A percentile compares a stretch with the other conserved stretches of the same genome.
phyloP scores from a whole-genome alignment of 495 filamentous ascomycete species.

The Aspergillus indologenus region DNA sequence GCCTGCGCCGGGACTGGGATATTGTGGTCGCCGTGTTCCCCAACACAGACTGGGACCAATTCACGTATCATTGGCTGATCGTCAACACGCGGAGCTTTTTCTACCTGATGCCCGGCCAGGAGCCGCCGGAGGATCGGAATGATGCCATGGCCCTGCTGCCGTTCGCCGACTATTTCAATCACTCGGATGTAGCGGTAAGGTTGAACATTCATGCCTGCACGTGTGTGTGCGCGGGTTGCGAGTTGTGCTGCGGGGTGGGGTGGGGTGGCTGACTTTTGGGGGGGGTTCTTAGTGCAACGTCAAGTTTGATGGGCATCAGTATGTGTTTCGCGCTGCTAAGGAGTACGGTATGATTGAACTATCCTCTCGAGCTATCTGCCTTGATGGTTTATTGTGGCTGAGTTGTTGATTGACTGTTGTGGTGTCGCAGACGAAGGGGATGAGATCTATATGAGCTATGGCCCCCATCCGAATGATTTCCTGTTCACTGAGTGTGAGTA shows the following conservation, averaged over 20 bases:
- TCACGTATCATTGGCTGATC: slow-evolving; percentile 72
- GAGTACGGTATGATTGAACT: slow-evolving; percentile 49
- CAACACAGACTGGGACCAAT: slow-evolving; percentile 49
- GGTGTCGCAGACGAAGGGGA: slow-evolving; percentile 49
- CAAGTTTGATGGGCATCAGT: slow-evolving; percentile 54
- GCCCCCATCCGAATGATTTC: slow-evolving; percentile 75
- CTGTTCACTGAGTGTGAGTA: slow-evolving; percentile 68
- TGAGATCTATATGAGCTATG: slow-evolving; percentile 79
- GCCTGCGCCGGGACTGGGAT: slow-evolving; percentile 61
- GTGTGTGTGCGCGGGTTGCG: background rate
- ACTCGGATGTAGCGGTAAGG: slow-evolving; percentile 52
- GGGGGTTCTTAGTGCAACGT: slow-evolving; percentile 55
- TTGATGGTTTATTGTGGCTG: no score
- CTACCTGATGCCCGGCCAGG: slow-evolving; percentile 52
- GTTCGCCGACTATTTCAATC: slow-evolving; percentile 88
- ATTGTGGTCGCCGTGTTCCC: slow-evolving; percentile 52
- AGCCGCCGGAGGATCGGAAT: slow-evolving; percentile 52
- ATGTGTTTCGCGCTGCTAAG: slow-evolving; percentile 55
- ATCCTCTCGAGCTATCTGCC: background rate
- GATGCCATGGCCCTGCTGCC: slow-evolving; percentile 80
- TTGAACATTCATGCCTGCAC: no score
- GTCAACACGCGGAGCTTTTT: slow-evolving; percentile 85
- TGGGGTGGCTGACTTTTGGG: no score
- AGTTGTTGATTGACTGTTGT: slow-evolving; percentile 7
- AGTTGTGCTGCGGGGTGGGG: no score